Conservation (phyloP, 306 rosid genomes). For the Citrullus colocynthis region DNA sequence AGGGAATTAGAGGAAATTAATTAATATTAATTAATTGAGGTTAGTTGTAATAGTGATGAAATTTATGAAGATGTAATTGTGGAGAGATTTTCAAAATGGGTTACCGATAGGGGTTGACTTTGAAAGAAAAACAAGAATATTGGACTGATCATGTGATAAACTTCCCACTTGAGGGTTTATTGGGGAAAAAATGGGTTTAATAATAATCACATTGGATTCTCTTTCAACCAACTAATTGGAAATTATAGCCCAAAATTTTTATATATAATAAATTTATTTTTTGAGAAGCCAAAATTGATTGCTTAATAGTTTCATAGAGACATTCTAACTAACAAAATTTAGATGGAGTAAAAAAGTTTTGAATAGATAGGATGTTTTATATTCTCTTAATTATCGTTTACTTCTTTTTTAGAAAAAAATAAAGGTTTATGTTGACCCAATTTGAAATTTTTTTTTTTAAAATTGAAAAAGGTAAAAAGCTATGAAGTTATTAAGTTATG, state of each 20-base stretch:
- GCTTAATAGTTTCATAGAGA: not conserved
- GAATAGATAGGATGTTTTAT: not conserved
- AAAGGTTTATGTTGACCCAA: too few relatives aligned
- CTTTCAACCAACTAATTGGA: not conserved
- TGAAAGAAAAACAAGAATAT: not conserved
- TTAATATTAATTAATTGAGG: not conserved
- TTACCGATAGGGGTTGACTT: not conserved
- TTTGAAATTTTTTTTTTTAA: too few relatives aligned
- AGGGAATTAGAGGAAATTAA: not conserved
- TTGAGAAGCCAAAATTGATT: not conserved
- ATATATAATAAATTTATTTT: too few relatives aligned
- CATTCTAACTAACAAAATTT: not conserved
- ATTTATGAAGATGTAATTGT: not conserved
- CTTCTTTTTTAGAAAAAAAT: too few relatives aligned
- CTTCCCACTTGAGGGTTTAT: not conserved
- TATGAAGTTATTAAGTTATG: too few relatives aligned
- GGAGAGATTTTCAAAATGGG: not conserved
- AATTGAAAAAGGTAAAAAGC: too few relatives aligned
- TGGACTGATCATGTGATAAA: not conserved
- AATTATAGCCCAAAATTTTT: not conserved
- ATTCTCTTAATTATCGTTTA: too few relatives aligned
- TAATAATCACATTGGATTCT: not conserved
- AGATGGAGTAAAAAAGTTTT: not conserved
- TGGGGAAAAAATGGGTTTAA: not conserved
- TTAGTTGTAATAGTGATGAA: not conserved